These are phyloP conservation scores for Calendula officinalis DNA, from an alignment of 129 eudicot species.

Conservation along the genomic window DNA sequence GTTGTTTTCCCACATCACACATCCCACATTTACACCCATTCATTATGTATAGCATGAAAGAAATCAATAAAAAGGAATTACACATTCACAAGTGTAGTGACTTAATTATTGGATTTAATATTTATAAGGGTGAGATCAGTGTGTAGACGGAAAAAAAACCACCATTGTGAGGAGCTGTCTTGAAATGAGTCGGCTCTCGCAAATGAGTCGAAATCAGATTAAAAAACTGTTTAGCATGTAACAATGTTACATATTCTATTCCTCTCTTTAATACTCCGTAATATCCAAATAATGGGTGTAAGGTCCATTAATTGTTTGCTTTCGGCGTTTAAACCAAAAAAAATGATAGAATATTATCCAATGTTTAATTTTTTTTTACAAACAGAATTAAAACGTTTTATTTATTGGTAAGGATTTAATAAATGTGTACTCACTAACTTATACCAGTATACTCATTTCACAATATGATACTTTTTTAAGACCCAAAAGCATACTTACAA, in stretches of 20 bases:
- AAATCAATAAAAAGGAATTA: neutral
- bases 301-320: neutral
- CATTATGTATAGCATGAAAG: neutral
- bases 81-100: neutral
- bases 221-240: neutral
- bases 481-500: too few relatives aligned
- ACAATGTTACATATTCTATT: neutral
- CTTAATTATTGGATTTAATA: neutral
- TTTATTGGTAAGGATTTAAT: too few relatives aligned
- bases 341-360: neutral
- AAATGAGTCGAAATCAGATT: too few relatives aligned
- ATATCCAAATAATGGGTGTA: neutral
- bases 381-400: too few relatives aligned
- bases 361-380: too few relatives aligned
- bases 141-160: too few relatives aligned
- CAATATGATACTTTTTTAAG: too few relatives aligned
- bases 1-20: slow-evolving; percentile 3
- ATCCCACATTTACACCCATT: neutral
- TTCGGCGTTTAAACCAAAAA: neutral
- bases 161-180: too few relatives aligned
- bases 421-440: too few relatives aligned
- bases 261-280: neutral
- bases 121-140: too few relatives aligned
- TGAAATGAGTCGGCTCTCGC: too few relatives aligned
- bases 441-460: too few relatives aligned